Evolutionary conservation across 305 asterid species (phyloP).

Genomic region (Fraxinus sp.): DNA sequence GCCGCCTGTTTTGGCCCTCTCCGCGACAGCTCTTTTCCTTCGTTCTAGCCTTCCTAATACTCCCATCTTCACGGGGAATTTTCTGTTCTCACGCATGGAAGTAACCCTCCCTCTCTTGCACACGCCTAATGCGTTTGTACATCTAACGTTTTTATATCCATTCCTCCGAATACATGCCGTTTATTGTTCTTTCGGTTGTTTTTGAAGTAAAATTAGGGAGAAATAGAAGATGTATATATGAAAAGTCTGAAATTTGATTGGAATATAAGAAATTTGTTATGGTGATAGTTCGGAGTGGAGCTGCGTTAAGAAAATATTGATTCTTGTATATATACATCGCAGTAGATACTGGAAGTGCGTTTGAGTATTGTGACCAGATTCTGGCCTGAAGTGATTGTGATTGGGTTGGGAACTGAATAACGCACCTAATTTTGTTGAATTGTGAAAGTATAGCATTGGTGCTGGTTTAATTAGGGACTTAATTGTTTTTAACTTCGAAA

Average conservation of each 20-base stretch:
- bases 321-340: not conserved
- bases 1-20: not conserved
- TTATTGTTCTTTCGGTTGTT: not conserved
- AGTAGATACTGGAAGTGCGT: not conserved
- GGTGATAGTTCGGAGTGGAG: not conserved
- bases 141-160: not conserved
- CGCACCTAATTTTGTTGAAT: not conserved
- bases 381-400: not conserved
- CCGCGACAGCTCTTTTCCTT: conserved; percentile 21
- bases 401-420: not conserved
- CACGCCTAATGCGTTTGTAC: not conserved
- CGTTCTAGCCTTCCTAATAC: conserved; percentile 14
- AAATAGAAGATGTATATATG: not conserved
- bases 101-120: conserved; percentile 24
- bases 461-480: not conserved
- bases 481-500: not conserved
- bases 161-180: not conserved
- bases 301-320: not conserved
- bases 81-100: conserved; percentile 79
- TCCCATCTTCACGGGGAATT: conserved; percentile 40
- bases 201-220: not conserved
- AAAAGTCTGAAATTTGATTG: not conserved
- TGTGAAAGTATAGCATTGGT: not conserved
- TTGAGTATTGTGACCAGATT: not conserved
- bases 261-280: not conserved